Evolutionary conservation across 768 basidiomycete species (phyloP).

Genomic region (Auriculariales sp.): DNA sequence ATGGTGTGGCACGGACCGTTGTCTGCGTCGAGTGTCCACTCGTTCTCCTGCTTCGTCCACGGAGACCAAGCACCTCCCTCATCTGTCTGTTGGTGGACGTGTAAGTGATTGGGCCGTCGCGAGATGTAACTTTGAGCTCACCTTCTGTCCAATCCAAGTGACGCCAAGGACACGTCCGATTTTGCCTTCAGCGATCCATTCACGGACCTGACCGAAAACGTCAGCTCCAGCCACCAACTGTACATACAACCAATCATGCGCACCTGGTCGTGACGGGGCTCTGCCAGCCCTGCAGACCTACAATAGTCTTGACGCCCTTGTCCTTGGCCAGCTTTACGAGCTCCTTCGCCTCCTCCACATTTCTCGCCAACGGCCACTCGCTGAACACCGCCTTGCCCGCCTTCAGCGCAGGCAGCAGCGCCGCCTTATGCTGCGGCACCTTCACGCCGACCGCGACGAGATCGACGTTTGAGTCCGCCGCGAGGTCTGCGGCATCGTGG

Average conservation of each 20-base stretch:
- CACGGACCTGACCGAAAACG: too few species aligned
- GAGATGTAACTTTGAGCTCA: background rate
- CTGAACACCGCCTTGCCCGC: conserved; percentile 25
- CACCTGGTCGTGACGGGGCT: conserved; percentile 17
- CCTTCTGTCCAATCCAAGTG: too few species aligned
- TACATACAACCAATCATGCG: conserved; percentile 1
- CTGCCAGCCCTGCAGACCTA: conserved; percentile 22
- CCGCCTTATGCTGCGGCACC: conserved; percentile 17
- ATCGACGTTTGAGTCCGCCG: conserved; percentile 22
- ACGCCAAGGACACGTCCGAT: too few species aligned
- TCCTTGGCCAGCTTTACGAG: conserved; percentile 18
- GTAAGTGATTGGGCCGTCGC: background rate
- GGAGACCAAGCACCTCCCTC: background rate
- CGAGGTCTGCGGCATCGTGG: conserved; percentile 14
- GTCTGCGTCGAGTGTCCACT: background rate
- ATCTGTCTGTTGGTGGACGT: too few species aligned
- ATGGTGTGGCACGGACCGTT: conserved; percentile 32
- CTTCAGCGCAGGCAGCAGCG: conserved; percentile 19
- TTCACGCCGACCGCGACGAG: conserved; percentile 23
- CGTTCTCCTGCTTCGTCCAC: too few species aligned
- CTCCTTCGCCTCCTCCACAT: conserved; percentile 17
- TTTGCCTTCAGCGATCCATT: too few species aligned
- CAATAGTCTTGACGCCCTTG: conserved; percentile 17
- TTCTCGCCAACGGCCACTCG: conserved; percentile 25
- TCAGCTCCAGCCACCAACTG: conserved; percentile 14